Percentiles rank a stretch among this genome's conserved stretches.
Evolutionary conservation across 139 green algal genomes (phyloP).

Genomic region (Chlorella sp.): DNA sequence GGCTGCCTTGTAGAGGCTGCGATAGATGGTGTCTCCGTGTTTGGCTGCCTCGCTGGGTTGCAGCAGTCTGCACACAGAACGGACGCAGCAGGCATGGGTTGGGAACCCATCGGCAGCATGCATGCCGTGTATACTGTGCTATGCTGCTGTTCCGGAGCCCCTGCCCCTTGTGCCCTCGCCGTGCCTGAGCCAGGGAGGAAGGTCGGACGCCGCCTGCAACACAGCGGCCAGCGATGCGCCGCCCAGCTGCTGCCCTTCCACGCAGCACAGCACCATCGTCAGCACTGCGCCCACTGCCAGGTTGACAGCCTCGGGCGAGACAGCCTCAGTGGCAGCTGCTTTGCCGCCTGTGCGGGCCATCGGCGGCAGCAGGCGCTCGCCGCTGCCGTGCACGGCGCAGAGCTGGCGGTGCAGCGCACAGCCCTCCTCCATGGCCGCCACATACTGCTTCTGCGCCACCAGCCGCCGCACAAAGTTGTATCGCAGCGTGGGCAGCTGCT

Average conservation of each 20-base stretch:
- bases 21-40: constrained; percentile 21
- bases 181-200: constrained; percentile 23
- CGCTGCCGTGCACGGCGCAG: neutral
- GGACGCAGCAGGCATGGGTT: neutral
- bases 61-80: constrained; percentile 12
- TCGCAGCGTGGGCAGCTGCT: neutral
- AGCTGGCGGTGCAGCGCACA: constrained; percentile 14
- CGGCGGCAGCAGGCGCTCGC: neutral
- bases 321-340: constrained; percentile 1
- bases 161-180: neutral
- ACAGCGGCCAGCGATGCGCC: neutral
- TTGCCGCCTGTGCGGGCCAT: neutral
- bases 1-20: constrained; percentile 27
- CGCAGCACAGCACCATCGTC: constrained; percentile 31
- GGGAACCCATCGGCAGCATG: neutral
- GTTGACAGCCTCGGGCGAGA: constrained; percentile 21
- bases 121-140: too few species aligned
- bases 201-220: neutral
- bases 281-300: constrained; percentile 24
- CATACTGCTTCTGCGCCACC: constrained; percentile 5
- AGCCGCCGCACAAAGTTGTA: constrained; percentile 31
- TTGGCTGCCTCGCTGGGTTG: neutral
- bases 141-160: too few species aligned
- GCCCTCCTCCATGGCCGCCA: neutral
- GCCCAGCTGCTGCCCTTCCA: constrained; percentile 10